These are phyloP conservation scores for Rubroboletus pulcherrimus DNA, from an alignment of 768 basidiomycete genomes.

Conservation along the genomic window DNA sequence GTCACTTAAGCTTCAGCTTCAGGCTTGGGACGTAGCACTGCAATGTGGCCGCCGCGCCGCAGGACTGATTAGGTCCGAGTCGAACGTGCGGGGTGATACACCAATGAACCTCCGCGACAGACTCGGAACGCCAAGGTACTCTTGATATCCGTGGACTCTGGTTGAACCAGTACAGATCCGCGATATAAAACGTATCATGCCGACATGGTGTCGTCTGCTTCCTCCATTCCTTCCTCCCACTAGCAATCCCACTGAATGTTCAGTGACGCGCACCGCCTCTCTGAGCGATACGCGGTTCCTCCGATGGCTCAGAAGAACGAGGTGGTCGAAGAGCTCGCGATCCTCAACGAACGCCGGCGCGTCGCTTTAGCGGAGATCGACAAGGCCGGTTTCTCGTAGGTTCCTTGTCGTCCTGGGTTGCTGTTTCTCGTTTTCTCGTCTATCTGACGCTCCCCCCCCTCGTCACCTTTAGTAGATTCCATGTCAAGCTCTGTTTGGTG, in stretches of 20 bases:
- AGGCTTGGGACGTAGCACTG: background rate
- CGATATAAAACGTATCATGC: background rate
- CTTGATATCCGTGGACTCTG: too few species aligned
- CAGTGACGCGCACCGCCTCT: background rate
- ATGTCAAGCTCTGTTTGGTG: conserved; percentile 64
- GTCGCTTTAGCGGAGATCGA: background rate
- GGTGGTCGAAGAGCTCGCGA: background rate
- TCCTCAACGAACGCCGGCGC: background rate
- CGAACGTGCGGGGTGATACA: background rate
- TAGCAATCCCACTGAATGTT: background rate
- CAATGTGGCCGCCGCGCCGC: background rate
- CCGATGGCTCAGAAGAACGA: background rate
- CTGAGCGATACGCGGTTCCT: background rate
- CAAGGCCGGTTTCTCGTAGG: background rate
- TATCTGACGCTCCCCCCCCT: background rate
- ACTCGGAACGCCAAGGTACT: background rate
- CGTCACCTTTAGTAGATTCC: conserved; percentile 64
- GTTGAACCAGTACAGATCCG: background rate
- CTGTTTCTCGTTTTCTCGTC: background rate
- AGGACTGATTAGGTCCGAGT: background rate
- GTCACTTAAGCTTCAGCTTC: too few species aligned
- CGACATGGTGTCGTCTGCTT: background rate
- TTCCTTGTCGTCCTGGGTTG: background rate
- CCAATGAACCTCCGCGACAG: background rate
- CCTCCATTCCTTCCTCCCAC: background rate